Conservation (phyloP, 2,329 filamentous ascomycete species). For the Fusarium dlaminii region DNA sequence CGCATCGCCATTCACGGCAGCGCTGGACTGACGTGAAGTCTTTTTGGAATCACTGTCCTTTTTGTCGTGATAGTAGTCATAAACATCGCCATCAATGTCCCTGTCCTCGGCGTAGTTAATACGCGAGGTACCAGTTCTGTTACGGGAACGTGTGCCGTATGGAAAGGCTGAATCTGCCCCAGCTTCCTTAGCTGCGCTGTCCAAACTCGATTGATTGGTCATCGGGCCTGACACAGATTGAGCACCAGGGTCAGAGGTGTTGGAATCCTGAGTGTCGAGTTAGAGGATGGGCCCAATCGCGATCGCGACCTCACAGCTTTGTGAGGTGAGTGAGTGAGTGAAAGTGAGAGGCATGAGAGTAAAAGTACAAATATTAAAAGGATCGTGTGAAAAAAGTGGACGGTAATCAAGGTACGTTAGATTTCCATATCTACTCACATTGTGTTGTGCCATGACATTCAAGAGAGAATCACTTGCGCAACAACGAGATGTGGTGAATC, state of each 20-base stretch:
- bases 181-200: conserved; percentile 59
- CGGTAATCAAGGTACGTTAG: conserved; percentile 26
- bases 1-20: conserved; percentile 51
- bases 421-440: conserved; percentile 44
- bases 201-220: conserved; percentile 60
- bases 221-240: conserved; percentile 52
- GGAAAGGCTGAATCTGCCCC: conserved; percentile 67
- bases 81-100: conserved; percentile 86
- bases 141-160: conserved; percentile 94
- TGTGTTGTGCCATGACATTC: conserved; percentile 53
- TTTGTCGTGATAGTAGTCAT: conserved; percentile 71
- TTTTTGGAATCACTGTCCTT: conserved; percentile 68
- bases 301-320: conserved; percentile 31
- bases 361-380: conserved; percentile 19
- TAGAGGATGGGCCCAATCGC: conserved; percentile 36
- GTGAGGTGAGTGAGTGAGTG: conserved; percentile 19
- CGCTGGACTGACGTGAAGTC: conserved; percentile 57
- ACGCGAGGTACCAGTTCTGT: conserved; percentile 80
- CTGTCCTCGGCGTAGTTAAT: conserved; percentile 96
- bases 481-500: conserved; percentile 47
- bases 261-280: conserved; percentile 47
- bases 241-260: conserved; percentile 47
- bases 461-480: conserved; percentile 47
- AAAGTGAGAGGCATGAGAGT: conserved; percentile 8
- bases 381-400: conserved; percentile 25